Conservation (phyloP, 2,329 filamentous ascomycete species). For the Sclerotiophoma versabilis region DNA sequence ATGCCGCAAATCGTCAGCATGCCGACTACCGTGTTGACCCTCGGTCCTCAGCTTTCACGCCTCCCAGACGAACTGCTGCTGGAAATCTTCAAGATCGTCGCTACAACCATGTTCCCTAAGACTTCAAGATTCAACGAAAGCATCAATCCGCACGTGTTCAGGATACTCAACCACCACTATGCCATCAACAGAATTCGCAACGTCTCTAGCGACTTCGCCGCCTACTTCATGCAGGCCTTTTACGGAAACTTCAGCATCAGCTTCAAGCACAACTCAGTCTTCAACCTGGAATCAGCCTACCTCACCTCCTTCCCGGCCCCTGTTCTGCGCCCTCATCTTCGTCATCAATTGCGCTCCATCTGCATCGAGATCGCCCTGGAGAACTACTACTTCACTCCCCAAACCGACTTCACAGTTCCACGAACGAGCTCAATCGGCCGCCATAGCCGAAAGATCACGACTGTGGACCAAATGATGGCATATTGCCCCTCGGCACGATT, state of each 20-base stretch:
- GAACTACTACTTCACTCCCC: constrained; percentile 11
- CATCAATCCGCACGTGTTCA: constrained; percentile 7
- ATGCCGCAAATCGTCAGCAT: constrained; percentile 9
- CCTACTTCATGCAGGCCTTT: constrained; percentile 17
- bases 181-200: constrained; percentile 11
- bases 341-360: constrained; percentile 5
- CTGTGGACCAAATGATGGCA: constrained; percentile 7
- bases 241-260: constrained; percentile 16
- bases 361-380: constrained; percentile 16
- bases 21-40: constrained; percentile 1
- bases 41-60: constrained; percentile 9
- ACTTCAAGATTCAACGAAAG: constrained; percentile 1
- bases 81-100: constrained; percentile 22
- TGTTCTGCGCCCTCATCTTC: not conserved
- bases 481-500: constrained; percentile 20
- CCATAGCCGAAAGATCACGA: constrained; percentile 3
- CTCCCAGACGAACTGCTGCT: constrained; percentile 25
- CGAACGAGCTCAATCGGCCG: not conserved
- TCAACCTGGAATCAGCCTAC: not conserved
- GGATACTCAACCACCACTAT: constrained; percentile 11
- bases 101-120: not conserved
- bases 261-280: not conserved
- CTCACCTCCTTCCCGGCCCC: constrained; percentile 4
- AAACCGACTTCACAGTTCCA: not conserved
- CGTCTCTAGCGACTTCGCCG: constrained; percentile 11